These are phyloP conservation scores for Capsicum baccatum DNA, from an alignment of 257 asterid genomes.

Conservation along the genomic window DNA sequence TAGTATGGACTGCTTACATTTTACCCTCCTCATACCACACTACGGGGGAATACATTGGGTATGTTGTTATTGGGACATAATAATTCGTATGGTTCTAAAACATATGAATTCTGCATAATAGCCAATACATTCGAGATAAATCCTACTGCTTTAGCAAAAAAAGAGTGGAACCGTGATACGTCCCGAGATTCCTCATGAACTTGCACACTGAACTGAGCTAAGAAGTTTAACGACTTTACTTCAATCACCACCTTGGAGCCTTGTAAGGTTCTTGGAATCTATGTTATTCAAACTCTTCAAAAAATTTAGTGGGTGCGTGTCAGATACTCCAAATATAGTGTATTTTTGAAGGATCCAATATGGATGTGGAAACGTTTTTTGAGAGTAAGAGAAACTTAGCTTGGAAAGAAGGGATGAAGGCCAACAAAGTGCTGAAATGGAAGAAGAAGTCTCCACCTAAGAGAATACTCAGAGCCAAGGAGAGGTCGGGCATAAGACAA, in stretches of 20 bases:
- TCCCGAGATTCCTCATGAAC: not conserved
- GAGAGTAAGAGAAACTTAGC: no score
- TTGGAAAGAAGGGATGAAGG: not conserved
- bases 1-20: no score
- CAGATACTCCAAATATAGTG: no score
- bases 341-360: no score
- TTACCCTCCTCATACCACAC: no score
- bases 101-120: slow-evolving; percentile 30
- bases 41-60: no score
- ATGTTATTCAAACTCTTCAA: no score
- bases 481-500: not conserved
- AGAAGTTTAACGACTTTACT: not conserved
- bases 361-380: no score
- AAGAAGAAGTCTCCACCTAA: not conserved
- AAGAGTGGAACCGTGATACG: not conserved
- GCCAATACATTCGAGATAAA: slow-evolving; percentile 48
- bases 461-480: not conserved
- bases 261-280: not conserved
- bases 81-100: slow-evolving; percentile 33
- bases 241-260: not conserved
- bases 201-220: not conserved
- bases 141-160: slow-evolving; percentile 45
- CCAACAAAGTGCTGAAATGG: not conserved
- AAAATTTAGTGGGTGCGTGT: no score
- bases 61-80: no score